Evolutionary conservation across 2,329 filamentous ascomycete species (phyloP), one percentile per base, ranked within the genome.

Genomic region (Hypoxylon sp.): DNA sequence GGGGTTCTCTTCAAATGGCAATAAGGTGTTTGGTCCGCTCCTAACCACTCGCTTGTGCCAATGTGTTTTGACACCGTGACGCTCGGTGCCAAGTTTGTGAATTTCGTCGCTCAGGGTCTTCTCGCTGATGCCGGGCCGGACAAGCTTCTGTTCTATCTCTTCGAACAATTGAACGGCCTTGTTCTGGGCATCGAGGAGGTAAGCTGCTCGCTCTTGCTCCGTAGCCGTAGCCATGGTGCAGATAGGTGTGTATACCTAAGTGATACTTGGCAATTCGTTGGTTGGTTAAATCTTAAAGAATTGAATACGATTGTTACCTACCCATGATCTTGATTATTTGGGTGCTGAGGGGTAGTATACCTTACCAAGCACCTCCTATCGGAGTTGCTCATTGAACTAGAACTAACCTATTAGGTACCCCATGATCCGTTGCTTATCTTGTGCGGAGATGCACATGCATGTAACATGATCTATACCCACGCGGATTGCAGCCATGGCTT

Each of bases 1-100:
- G 0, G 77, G 76, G 58, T 79, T 79, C 2, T 78, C 78, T 3
- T 67, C 63, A 45, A 78, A 80, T 0, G 78, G 77, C 1, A 63
- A 52, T 3, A 80, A 56, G 0, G 78, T 80, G 61, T 81, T 78
- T 3, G 75, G 73, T 0, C 78, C 78, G 53, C 74, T 77, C 5
- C 78, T 68, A 23, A 80, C 69, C 1, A 80, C 71, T 4, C 77
- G 72, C 59, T 80, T 81, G 64, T 81, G 78, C 78, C 78, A 81
- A 52, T 80, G 75, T 2, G 74, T 79, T 11, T 67, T 63, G 7
- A 81, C 69, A 11, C 69, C 70, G 62, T 77, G 68, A n/a, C 71
- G 71, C 25, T 72, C 63, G 6, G 65, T 55, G 27, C 62, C 75
- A 0, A 78, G 69, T 25, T 71, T 65, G 59, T 78, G 72, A 44